Evolutionary conservation across 495 filamentous ascomycete genomes (phyloP).

Genomic region (Neurospora sp.): DNA sequence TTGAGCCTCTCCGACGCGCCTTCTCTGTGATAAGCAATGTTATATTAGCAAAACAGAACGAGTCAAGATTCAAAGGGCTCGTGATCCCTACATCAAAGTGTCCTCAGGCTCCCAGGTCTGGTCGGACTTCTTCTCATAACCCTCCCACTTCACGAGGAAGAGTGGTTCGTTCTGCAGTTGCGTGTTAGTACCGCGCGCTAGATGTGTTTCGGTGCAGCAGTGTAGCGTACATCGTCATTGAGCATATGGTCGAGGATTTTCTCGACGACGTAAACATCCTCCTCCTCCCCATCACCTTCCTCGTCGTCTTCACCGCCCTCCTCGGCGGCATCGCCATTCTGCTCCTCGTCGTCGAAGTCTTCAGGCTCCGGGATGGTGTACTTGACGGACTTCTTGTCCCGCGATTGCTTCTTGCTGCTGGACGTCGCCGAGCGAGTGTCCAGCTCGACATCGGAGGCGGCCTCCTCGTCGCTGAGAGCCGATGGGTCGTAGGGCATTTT

Average conservation of each 20-base stretch:
- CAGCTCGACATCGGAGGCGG: constrained; percentile 20
- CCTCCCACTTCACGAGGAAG: constrained; percentile 53
- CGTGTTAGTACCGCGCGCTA: not conserved
- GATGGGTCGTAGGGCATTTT: not conserved
- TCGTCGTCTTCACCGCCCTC: constrained; percentile 27
- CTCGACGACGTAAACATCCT: constrained; percentile 44
- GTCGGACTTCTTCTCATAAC: constrained; percentile 47
- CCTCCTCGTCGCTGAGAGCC: constrained; percentile 33
- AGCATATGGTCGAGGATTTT: constrained; percentile 44
- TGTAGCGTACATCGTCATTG: constrained; percentile 32
- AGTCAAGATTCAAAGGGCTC: not conserved
- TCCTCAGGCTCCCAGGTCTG: constrained; percentile 53
- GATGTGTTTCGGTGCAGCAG: not conserved
- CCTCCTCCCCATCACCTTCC: constrained; percentile 29
- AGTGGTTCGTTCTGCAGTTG: constrained; percentile 27
- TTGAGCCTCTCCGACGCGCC: constrained; percentile 34
- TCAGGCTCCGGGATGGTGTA: constrained; percentile 8
- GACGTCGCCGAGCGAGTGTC: constrained; percentile 1
- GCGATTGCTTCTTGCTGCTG: constrained; percentile 10
- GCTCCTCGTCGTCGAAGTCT: constrained; percentile 15
- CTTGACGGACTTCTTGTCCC: constrained; percentile 9
- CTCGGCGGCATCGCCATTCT: constrained; percentile 12
- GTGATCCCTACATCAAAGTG: constrained; percentile 37
- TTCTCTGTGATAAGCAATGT: constrained; percentile 18
- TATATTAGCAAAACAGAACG: constrained; percentile 1